These are phyloP conservation scores for Penicillium sp. DNA, from an alignment of 2,329 filamentous ascomycete species.

Conservation along the genomic window DNA sequence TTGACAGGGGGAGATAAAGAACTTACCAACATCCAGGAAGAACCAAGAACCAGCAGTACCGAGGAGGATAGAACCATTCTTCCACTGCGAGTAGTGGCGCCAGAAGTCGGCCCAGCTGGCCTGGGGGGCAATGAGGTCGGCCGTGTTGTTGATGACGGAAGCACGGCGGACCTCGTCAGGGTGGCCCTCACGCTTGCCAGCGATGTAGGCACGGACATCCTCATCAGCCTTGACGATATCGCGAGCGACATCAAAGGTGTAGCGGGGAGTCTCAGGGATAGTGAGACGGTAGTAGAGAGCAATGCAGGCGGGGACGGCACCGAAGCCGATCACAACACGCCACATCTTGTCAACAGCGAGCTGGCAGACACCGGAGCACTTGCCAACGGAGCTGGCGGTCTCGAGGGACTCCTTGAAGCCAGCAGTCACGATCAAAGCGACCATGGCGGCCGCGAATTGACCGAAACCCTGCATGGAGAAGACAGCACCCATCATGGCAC, in stretches of 20 bases:
- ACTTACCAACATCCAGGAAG: slow-evolving; percentile 24
- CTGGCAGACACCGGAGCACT: background rate
- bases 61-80: slow-evolving; percentile 37
- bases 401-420: slow-evolving; percentile 20
- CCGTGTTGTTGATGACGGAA: background rate
- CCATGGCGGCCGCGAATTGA: slow-evolving; percentile 24
- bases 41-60: slow-evolving; percentile 37
- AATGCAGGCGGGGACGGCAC: slow-evolving; percentile 24
- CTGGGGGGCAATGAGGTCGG: slow-evolving; percentile 1
- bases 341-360: slow-evolving; percentile 27
- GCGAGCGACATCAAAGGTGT: slow-evolving; percentile 17
- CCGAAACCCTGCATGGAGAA: slow-evolving; percentile 28
- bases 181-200: slow-evolving; percentile 14
- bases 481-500: slow-evolving; percentile 73
- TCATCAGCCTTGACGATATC: background rate
- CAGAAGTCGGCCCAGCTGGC: slow-evolving; percentile 31
- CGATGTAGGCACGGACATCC: slow-evolving; percentile 17
- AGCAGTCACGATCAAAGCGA: slow-evolving; percentile 21
- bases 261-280: slow-evolving; percentile 21
- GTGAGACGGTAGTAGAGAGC: slow-evolving; percentile 31
- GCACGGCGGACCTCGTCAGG: slow-evolving; percentile 2
- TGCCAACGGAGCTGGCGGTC: slow-evolving; percentile 1
- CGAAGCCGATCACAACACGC: slow-evolving; percentile 28
- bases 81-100: slow-evolving; percentile 35
- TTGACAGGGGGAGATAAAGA: background rate